Evolutionary conservation across 768 basidiomycete genomes (phyloP).

Genomic region (Pisolithus sp.): DNA sequence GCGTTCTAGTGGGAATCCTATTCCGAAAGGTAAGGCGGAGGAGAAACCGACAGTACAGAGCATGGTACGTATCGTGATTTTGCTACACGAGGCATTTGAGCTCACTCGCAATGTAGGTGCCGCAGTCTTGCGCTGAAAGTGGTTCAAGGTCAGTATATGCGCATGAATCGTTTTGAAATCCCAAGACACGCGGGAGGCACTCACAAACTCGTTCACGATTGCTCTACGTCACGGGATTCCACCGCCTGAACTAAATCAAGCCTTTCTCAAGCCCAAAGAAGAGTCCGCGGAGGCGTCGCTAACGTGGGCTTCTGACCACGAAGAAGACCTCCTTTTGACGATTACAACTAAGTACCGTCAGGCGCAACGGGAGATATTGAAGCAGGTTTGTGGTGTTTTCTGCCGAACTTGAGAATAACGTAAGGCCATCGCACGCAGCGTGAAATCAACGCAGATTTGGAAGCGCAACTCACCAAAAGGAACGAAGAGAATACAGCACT

Average conservation of each 20-base stretch:
- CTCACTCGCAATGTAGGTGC: background rate
- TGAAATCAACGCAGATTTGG: slow-evolving; percentile 11
- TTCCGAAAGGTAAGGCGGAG: slow-evolving; percentile 3
- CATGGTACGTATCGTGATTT: slow-evolving; percentile 6
- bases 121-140: slow-evolving; percentile 7
- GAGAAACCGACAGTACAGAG: background rate
- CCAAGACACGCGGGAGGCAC: background rate
- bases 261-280: slow-evolving; percentile 1
- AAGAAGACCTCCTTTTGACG: slow-evolving; percentile 1
- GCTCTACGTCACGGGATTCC: background rate
- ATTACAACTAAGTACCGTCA: slow-evolving; percentile 1
- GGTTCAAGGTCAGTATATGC: slow-evolving; percentile 21
- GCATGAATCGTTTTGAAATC: background rate
- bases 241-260: slow-evolving; percentile 6
- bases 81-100: background rate
- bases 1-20: slow-evolving; percentile 4
- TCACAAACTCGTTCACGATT: slow-evolving; percentile 1
- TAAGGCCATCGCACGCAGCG: slow-evolving; percentile 10
- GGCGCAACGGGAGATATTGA: slow-evolving; percentile 6
- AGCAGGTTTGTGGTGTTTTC: slow-evolving; percentile 7
- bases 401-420: background rate
- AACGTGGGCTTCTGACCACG: background rate
- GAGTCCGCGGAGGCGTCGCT: background rate
- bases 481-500: slow-evolving; percentile 9
- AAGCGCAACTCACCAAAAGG: slow-evolving; percentile 15